Evolutionary conservation across 345 rosid genomes (phyloP), one percentile per base, ranked within the genome.

Genomic region (Barbarea vulgaris): DNA sequence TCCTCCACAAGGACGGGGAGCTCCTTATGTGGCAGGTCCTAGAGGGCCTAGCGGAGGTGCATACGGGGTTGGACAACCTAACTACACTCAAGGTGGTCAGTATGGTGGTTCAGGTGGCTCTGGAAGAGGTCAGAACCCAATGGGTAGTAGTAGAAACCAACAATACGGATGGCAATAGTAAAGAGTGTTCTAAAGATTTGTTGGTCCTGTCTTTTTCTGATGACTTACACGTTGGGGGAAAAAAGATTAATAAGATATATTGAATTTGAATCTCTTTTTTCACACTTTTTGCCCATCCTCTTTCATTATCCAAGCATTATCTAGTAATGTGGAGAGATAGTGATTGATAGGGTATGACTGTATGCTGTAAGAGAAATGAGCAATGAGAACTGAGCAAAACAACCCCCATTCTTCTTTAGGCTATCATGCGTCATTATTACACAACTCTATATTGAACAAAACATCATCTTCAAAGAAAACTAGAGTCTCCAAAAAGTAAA

Each of bases 91-190:
- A 80, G 85, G 88, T 46, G 90, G 89, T 58, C 87, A 89, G 28
- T 87, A 92, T 66, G 87, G 96, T 18, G 85, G 92, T 52, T 85
- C 94, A 9, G 34, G 61, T 36, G 85, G 86, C 7, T 61, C 87
- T 70, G 97, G 92, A 22, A 88, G 97, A 7, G 92, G 96, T 72
- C 93, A 91, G 54, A 88, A 87, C 86, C 83, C 83, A 81, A 88
- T 88, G 86, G 96, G 96, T 34, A 85, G 89, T 58, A 85, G 81
- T 81, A 89, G 98, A 62, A 91, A 90, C 79, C 97, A 90, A 76
- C 96, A 86, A 52, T 88, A 91, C 24, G 90, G 96, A 51, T 82
- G 93, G 92, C 88, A 82, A 82, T 88, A 87, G 80, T 84, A 78
- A 78, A 59, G 37, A 68, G 19, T 42, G 19, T 42, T 36, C 62